Percentiles rank a stretch among this genome's conserved stretches.
Evolutionary conservation across 345 rosid species (phyloP).

Genomic region (Citrus glauca): DNA sequence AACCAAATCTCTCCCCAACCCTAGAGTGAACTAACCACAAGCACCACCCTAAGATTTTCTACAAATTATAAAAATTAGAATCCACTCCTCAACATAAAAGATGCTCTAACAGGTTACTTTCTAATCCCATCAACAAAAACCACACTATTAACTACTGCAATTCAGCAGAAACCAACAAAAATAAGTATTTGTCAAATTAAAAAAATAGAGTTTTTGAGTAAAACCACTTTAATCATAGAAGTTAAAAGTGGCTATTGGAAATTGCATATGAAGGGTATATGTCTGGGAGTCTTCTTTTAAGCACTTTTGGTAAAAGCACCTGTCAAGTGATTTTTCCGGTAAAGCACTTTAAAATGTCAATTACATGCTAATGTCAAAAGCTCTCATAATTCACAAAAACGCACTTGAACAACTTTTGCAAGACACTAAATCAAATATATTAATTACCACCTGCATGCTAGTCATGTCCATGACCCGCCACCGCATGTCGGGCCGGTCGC

Average conservation of each 20-base stretch:
- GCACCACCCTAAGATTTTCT: not conserved
- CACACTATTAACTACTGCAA: not conserved
- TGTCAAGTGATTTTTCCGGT: not conserved
- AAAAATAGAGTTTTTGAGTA: not conserved
- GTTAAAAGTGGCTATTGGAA: not conserved
- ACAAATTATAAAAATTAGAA: no score
- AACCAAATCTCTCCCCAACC: not conserved
- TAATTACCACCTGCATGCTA: constrained; percentile 52
- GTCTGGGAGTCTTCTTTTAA: not conserved
- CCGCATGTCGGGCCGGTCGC: constrained; percentile 68
- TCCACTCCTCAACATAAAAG: no score
- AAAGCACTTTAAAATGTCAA: not conserved
- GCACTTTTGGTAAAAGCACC: not conserved
- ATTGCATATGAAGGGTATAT: not conserved
- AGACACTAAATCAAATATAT: not conserved
- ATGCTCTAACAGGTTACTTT: not conserved
- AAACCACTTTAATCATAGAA: not conserved
- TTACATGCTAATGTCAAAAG: not conserved
- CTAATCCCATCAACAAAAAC: not conserved
- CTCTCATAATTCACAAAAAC: not conserved
- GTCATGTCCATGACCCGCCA: constrained; percentile 98
- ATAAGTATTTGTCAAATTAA: not conserved
- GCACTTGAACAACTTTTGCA: not conserved
- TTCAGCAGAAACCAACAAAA: no score
- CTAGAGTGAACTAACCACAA: not conserved